These are phyloP conservation scores for Urostyla sp. DNA, from an alignment of 73 alveolate genomes.

Conservation along the genomic window DNA sequence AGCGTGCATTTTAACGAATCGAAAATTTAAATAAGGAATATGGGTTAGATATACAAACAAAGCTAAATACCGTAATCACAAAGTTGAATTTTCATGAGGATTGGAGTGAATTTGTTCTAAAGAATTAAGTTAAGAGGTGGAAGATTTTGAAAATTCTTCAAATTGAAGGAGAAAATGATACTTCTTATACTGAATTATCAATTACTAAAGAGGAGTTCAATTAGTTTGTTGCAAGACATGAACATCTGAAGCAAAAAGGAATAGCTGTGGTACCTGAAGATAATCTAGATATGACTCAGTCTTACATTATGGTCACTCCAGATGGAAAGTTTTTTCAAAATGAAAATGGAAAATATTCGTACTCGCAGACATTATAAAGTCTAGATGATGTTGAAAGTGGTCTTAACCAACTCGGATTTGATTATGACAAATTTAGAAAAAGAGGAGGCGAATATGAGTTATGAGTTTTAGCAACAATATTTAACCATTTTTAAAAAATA, in stretches of 20 bases:
- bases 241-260: conserved; percentile 53
- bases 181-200: conserved; percentile 16
- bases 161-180: conserved; percentile 80
- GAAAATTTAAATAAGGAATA: conserved; percentile 65
- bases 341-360: conserved; percentile 67
- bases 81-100: conserved; percentile 70
- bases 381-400: conserved; percentile 73
- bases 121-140: conserved; percentile 77
- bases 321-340: conserved; percentile 70
- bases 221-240: conserved; percentile 63
- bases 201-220: conserved; percentile 71
- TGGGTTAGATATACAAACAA: conserved; percentile 69
- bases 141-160: conserved; percentile 73
- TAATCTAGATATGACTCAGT: conserved; percentile 67
- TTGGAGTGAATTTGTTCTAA: conserved; percentile 64
- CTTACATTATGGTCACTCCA: conserved; percentile 73
- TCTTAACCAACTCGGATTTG: conserved; percentile 57
- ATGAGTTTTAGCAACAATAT: too few species aligned
- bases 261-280: conserved; percentile 66
- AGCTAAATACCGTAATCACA: conserved; percentile 75
- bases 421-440: conserved; percentile 62
- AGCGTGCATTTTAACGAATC: background rate
- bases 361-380: conserved; percentile 61
- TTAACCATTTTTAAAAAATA: too few species aligned
- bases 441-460: conserved; percentile 76